phyloP scores from a whole-genome alignment of 345 rosid species.

The Toxicodendron radicans region DNA sequence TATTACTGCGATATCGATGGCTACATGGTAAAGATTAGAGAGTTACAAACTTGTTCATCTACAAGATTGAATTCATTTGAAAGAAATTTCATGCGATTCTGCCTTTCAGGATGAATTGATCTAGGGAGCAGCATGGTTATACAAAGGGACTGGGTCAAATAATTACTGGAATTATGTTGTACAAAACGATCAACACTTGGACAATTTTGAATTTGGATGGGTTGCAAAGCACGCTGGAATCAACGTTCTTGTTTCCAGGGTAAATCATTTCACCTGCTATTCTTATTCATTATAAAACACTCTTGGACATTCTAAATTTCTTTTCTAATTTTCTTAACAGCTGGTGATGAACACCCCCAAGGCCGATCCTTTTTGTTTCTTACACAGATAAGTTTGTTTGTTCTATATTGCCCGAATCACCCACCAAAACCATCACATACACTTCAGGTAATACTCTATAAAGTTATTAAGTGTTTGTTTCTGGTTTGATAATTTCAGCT shows the following conservation, averaged over 20 bases:
- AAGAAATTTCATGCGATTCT: background rate
- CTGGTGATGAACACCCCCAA: conserved; percentile 17
- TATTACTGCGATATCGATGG: conserved; percentile 69
- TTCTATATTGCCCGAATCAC: conserved; percentile 50
- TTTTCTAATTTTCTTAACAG: conserved; percentile 18
- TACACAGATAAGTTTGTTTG: conserved; percentile 44
- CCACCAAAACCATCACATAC: conserved; percentile 33
- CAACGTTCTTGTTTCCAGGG: conserved; percentile 63
- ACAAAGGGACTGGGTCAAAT: conserved; percentile 50
- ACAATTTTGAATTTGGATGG: conserved; percentile 68
- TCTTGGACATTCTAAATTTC: background rate
- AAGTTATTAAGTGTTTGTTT: too few relatives aligned
- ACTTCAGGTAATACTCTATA: conserved; percentile 35
- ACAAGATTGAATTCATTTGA: too few relatives aligned
- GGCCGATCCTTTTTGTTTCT: conserved; percentile 22
- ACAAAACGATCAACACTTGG: conserved; percentile 18
- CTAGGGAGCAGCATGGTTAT: conserved; percentile 91
- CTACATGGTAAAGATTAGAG: conserved; percentile 39
- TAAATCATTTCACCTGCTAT: conserved; percentile 24
- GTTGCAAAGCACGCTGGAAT: conserved; percentile 72
- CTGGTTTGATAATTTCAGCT: too few relatives aligned
- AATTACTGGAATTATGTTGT: conserved; percentile 39
- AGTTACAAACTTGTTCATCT: background rate
- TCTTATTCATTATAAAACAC: conserved; percentile 8
- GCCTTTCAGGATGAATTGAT: conserved; percentile 70